A percentile compares a stretch with the other conserved stretches of the same genome.
Evolutionary conservation across 2,329 filamentous ascomycete species (phyloP).

Genomic region (Fonsecaea monophora): DNA sequence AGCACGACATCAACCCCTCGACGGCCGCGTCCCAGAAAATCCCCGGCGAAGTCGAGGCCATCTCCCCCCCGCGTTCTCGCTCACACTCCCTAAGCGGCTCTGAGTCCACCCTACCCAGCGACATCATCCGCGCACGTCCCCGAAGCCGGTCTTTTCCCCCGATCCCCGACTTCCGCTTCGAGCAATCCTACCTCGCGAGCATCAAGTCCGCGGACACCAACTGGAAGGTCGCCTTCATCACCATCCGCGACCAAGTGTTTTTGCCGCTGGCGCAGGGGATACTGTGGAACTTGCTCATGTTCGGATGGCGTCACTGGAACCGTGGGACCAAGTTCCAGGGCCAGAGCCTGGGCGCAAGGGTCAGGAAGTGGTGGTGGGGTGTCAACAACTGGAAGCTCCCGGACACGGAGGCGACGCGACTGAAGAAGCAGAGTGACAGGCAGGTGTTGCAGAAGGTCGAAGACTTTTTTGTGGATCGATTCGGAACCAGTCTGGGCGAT

Average conservation of each 20-base stretch:
- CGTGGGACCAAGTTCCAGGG: constrained; percentile 77
- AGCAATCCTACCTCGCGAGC: constrained; percentile 96
- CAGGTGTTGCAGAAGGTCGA: constrained; percentile 49
- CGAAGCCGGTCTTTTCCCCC: constrained; percentile 67
- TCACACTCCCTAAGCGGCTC: constrained; percentile 52
- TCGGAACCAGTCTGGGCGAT: constrained; percentile 38
- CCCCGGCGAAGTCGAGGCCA: constrained; percentile 57
- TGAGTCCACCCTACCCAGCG: constrained; percentile 56
- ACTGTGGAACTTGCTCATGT: constrained; percentile 82
- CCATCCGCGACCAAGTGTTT: constrained; percentile 81
- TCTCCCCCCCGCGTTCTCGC: constrained; percentile 40
- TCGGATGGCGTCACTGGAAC: constrained; percentile 93
- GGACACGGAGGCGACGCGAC: constrained; percentile 36
- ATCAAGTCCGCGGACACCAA: constrained; percentile 79
- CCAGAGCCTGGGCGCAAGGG: constrained; percentile 71
- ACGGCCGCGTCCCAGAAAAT: constrained; percentile 73
- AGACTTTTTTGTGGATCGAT: constrained; percentile 45
- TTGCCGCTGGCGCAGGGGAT: constrained; percentile 88
- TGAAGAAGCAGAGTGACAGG: constrained; percentile 38
- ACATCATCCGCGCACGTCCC: constrained; percentile 51
- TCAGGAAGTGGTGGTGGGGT: constrained; percentile 92
- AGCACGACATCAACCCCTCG: constrained; percentile 79
- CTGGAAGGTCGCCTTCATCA: constrained; percentile 83
- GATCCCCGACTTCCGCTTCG: constrained; percentile 84
- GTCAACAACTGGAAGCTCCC: constrained; percentile 90